Evolutionary conservation across 352 stramenopile species (phyloP).

Genomic region (Stramenopiles sp.): DNA sequence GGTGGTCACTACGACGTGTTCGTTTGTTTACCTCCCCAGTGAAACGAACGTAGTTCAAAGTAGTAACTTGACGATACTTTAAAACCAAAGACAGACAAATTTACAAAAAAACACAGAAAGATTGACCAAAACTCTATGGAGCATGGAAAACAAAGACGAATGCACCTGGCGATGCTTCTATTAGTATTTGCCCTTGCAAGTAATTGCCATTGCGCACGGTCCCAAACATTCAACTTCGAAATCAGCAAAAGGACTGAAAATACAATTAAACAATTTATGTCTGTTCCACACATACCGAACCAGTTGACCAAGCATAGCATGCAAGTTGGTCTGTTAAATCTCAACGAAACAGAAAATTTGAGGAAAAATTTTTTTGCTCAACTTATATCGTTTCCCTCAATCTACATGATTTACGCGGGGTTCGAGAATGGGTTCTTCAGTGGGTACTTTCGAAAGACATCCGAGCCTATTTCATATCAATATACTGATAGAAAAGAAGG

Average conservation of each 20-base stretch:
- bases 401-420: conserved; percentile 12
- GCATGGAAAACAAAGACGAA: background rate
- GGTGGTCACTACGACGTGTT: too few relatives aligned
- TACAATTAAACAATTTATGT: conserved; percentile 12
- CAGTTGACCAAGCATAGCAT: background rate
- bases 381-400: background rate
- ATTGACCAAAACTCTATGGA: too few relatives aligned
- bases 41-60: too few relatives aligned
- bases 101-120: too few relatives aligned
- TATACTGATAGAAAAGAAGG: background rate
- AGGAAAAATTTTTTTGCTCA: conserved; percentile 4
- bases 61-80: too few relatives aligned
- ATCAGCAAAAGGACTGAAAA: conserved; percentile 7
- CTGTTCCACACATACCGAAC: conserved; percentile 1
- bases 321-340: background rate
- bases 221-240: conserved; percentile 5
- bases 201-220: background rate
- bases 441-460: conserved; percentile 6
- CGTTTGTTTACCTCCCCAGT: too few relatives aligned
- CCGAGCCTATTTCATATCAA: background rate
- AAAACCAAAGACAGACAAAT: too few relatives aligned
- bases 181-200: background rate
- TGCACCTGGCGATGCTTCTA: background rate
- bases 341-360: background rate
- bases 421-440: conserved; percentile 9